Base-by-base conservation (phyloP, 768 basidiomycete genomes). In the Chalciporus pseudorubinellus region DNA sequence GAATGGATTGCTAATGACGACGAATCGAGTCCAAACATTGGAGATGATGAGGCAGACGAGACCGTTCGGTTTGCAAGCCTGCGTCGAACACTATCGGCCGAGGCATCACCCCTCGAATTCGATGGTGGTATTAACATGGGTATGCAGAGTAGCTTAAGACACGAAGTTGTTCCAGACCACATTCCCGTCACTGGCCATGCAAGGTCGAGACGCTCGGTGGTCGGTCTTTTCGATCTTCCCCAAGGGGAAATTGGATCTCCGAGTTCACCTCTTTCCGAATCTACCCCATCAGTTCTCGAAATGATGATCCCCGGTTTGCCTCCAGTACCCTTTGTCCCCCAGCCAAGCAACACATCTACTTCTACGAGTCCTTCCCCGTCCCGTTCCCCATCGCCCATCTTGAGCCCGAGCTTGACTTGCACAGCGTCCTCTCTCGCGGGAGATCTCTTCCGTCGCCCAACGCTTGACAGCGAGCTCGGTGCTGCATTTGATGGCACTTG, bases 391-490 rank as follows among this genome's bases (percentile, higher is more conserved):
- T 69, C 67, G 14, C 65, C 65, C 12, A 44, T 40, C 18, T 24
- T 44, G 3, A 47, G 56, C 13, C 28, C 46, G 14, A 49, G 45
- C 29, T 26, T 52, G 40, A 19, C 12, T 8, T 58, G 58, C 16
- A 48, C 38, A 20, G 24, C 46, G 16, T 57, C 63, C 5, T 29
- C 48, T 43, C 18, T 44, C 7, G 8, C 36, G 20, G 62, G 44
- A 31, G 50, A 47, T 28, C 19, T 16, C 9, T 18, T 39, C 21
- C 38, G 50, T 14, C 75, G 43, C 5, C 70, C 64, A 11, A 74
- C 81, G 2, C 73, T 87, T 1, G 79, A 79, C 49, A 76, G 75
- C 46, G 84, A 88, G 65, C 73, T 90, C 1, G 83, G 79, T 4
- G 74, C 76, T 14, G 76, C 76, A 53, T 79, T 75, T 68, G 65